Evolutionary conservation across 176 grass and related monocot genomes (phyloP).

Genomic region (Neostapfia colusana): DNA sequence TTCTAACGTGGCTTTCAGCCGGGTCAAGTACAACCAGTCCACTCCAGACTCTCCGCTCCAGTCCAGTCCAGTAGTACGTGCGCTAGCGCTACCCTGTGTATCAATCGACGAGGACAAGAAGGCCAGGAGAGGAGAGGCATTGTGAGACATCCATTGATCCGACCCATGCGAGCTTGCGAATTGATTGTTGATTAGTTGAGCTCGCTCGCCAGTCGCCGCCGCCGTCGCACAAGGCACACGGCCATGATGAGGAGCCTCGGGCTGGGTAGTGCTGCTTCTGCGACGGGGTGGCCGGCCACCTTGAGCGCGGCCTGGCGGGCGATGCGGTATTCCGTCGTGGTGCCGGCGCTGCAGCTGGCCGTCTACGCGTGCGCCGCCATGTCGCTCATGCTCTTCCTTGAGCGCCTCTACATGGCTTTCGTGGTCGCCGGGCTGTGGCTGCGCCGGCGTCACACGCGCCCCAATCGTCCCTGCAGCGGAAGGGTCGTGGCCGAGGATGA

Average conservation of each 20-base stretch:
- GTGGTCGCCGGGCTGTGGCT: slow-evolving; percentile 64
- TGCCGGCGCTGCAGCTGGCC: slow-evolving; percentile 55
- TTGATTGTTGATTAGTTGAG: background rate
- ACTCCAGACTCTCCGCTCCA: background rate
- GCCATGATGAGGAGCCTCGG: background rate
- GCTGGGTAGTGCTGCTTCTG: background rate
- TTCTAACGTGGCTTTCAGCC: background rate
- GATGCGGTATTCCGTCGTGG: slow-evolving; percentile 42
- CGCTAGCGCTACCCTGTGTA: background rate
- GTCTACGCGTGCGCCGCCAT: slow-evolving; percentile 65
- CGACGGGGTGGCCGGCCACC: background rate
- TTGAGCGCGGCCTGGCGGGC: slow-evolving; percentile 40
- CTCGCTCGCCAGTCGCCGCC: background rate
- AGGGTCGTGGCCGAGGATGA: background rate
- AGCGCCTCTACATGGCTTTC: slow-evolving; percentile 85
- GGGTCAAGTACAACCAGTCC: background rate
- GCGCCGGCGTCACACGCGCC: slow-evolving; percentile 5
- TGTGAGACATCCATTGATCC: background rate
- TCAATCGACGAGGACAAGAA: background rate
- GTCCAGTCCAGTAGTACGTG: background rate
- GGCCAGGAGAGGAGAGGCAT: background rate
- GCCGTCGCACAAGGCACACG: background rate
- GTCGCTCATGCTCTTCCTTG: slow-evolving; percentile 83
- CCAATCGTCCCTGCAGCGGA: background rate
- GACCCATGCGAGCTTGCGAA: background rate